Conservation (phyloP, 1,284 basidiomycete genomes). For the Cutaneotrichosporon cutaneum region DNA sequence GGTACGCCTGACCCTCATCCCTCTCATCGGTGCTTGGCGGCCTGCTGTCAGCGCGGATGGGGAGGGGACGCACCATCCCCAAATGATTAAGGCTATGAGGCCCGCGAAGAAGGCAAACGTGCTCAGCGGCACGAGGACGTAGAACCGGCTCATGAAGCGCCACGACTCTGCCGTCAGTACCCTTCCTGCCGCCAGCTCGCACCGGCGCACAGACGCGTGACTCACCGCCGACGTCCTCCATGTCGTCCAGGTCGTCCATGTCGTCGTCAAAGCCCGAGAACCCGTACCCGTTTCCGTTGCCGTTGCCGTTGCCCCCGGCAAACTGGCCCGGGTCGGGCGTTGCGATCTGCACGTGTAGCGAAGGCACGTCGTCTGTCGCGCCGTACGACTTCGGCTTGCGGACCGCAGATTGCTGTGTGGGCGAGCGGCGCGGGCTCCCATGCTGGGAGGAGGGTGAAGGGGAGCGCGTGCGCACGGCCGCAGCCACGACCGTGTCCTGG, state of each 20-base stretch:
- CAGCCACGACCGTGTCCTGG: conserved; percentile 2
- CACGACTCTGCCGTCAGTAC: conserved; percentile 38
- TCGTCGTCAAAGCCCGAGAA: conserved; percentile 5
- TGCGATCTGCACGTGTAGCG: conserved; percentile 14
- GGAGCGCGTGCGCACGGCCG: neutral
- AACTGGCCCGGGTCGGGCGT: conserved; percentile 8
- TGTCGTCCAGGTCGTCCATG: conserved; percentile 11
- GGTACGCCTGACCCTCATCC: conserved; percentile 45
- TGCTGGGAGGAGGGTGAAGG: neutral
- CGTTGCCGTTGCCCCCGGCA: neutral
- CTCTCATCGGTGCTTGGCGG: conserved; percentile 46
- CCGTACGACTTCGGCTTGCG: conserved; percentile 15
- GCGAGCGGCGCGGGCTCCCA: neutral
- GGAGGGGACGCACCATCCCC: conserved; percentile 43
- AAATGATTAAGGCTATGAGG: conserved; percentile 45
- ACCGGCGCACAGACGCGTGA: neutral
- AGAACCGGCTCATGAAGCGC: conserved; percentile 44
- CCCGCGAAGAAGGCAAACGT: conserved; percentile 38
- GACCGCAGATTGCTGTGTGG: neutral
- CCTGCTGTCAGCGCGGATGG: conserved; percentile 32
- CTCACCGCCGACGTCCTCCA: conserved; percentile 7
- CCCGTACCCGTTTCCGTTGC: neutral
- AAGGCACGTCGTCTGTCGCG: conserved; percentile 12
- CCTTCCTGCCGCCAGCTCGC: too few relatives aligned
- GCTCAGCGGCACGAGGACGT: conserved; percentile 46